phyloP scores from a whole-genome alignment of 2,329 filamentous ascomycete genomes.

The Aspergillus candidus region DNA sequence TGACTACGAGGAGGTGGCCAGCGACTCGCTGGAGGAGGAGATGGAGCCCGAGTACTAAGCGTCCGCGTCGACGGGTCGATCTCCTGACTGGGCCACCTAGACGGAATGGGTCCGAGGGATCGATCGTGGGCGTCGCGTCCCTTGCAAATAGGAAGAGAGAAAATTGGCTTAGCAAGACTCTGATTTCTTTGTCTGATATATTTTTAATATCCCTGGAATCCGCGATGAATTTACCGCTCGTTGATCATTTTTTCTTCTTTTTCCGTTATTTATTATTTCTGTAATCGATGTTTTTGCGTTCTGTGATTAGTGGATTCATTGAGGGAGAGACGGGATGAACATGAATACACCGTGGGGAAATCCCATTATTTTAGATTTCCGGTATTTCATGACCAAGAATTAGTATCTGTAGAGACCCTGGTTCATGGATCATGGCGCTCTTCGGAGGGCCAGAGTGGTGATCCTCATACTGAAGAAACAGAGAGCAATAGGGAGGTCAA shows the following conservation, averaged over 20 bases:
- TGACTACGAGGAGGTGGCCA: slow-evolving; percentile 97
- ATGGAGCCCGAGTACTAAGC: slow-evolving; percentile 84
- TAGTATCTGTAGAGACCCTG: too few species aligned
- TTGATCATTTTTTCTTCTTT: slow-evolving; percentile 19
- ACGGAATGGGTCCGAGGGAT: too few species aligned
- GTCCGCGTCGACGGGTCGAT: not conserved
- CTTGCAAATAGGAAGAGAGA: slow-evolving; percentile 35
- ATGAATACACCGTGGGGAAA: too few species aligned
- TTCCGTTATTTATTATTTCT: not conserved
- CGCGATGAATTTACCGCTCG: slow-evolving; percentile 34
- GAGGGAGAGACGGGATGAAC: too few species aligned
- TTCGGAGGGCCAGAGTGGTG: not conserved
- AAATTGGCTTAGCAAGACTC: slow-evolving; percentile 32
- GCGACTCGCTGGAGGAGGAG: slow-evolving; percentile 84
- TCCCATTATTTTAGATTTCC: too few species aligned
- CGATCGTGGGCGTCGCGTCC: slow-evolving; percentile 19
- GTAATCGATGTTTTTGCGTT: not conserved
- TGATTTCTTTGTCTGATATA: slow-evolving; percentile 35
- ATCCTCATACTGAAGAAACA: not conserved
- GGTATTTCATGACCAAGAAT: too few species aligned
- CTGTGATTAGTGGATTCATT: not conserved
- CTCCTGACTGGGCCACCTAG: slow-evolving; percentile 7
- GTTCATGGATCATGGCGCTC: too few species aligned
- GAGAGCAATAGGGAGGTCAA: not conserved
- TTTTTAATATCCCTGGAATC: slow-evolving; percentile 36